These are phyloP conservation scores for Teratosphaeria gauchensis DNA, from an alignment of 2,329 filamentous ascomycete species.

Conservation along the genomic window DNA sequence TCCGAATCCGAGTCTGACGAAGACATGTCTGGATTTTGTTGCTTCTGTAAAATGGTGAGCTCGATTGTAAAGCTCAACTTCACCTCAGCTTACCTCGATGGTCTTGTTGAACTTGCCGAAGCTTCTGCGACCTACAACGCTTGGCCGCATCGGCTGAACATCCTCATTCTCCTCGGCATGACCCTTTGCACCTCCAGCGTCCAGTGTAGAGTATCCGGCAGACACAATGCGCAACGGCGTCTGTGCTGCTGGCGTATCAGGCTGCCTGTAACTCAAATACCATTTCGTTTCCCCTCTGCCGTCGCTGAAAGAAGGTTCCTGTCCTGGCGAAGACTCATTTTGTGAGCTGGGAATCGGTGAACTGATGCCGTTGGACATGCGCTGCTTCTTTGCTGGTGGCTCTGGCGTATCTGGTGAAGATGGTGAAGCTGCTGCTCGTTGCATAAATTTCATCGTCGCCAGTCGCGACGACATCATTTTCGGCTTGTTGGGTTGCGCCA, in stretches of 20 bases:
- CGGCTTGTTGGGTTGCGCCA: conserved; percentile 38
- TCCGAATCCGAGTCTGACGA: conserved; percentile 8
- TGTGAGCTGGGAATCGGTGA: conserved; percentile 32
- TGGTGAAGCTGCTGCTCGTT: conserved; percentile 62
- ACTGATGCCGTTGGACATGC: conserved; percentile 34
- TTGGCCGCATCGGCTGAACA: conserved; percentile 19
- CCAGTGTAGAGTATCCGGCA: conserved; percentile 47
- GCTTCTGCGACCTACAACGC: conserved; percentile 35
- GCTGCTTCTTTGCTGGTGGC: conserved; percentile 55
- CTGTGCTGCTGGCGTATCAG: conserved; percentile 25
- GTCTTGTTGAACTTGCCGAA: conserved; percentile 41
- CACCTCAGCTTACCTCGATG: conserved; percentile 20
- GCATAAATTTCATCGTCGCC: conserved; percentile 97
- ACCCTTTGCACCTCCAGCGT: conserved; percentile 20
- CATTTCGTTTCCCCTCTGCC: conserved; percentile 63
- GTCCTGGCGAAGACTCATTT: conserved; percentile 48
- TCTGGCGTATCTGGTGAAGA: conserved; percentile 37
- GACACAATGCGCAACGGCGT: conserved; percentile 49
- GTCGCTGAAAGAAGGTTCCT: conserved; percentile 42
- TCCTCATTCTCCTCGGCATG: conserved; percentile 19
- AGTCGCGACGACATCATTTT: conserved; percentile 79
- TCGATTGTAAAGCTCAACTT: neutral
- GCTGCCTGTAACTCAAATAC: conserved; percentile 53
- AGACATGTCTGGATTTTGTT: neutral
- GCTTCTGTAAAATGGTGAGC: conserved; percentile 10